A percentile compares a stretch with the other conserved stretches of the same genome.
These are phyloP conservation scores for Cyclotella choctawhatcheeana DNA, from an alignment of 108 stramenopile genomes.

Conservation along the genomic window DNA sequence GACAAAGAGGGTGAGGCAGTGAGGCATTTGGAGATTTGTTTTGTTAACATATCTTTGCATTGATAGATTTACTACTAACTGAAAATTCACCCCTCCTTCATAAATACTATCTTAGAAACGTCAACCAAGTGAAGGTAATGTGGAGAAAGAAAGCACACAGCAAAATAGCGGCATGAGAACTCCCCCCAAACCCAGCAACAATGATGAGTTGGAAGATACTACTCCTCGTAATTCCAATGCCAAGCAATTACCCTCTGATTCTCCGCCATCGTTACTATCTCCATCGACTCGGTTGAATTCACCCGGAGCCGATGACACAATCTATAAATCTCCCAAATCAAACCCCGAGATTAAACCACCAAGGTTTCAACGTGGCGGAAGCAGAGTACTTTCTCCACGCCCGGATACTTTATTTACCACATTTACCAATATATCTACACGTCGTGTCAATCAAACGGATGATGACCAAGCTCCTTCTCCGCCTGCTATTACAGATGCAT, in stretches of 20 bases:
- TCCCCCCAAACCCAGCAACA: slow-evolving; percentile 7
- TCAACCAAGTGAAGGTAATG: neutral
- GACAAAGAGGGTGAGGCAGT: neutral
- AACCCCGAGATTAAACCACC: slow-evolving; percentile 2
- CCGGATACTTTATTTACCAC: slow-evolving; percentile 7
- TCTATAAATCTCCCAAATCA: neutral
- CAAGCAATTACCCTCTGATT: neutral
- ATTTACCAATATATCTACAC: slow-evolving; percentile 11
- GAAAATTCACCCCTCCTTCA: too few relatives aligned
- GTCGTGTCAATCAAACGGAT: neutral
- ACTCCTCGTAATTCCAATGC: slow-evolving; percentile 10
- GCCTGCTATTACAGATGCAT: slow-evolving; percentile 32
- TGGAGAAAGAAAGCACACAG: neutral
- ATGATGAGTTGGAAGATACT: neutral
- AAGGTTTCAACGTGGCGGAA: slow-evolving; percentile 1
- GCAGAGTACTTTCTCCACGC: slow-evolving; percentile 1
- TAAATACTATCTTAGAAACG: too few relatives aligned
- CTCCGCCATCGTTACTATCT: neutral
- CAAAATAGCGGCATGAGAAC: neutral
- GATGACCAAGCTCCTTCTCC: slow-evolving; percentile 11
- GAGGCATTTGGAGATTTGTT: too few relatives aligned
- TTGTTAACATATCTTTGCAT: too few relatives aligned
- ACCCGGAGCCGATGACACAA: neutral
- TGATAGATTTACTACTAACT: too few relatives aligned
- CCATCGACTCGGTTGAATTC: slow-evolving; percentile 8